phyloP scores from a whole-genome alignment of 768 basidiomycete species.

The Pisolithus albus region DNA sequence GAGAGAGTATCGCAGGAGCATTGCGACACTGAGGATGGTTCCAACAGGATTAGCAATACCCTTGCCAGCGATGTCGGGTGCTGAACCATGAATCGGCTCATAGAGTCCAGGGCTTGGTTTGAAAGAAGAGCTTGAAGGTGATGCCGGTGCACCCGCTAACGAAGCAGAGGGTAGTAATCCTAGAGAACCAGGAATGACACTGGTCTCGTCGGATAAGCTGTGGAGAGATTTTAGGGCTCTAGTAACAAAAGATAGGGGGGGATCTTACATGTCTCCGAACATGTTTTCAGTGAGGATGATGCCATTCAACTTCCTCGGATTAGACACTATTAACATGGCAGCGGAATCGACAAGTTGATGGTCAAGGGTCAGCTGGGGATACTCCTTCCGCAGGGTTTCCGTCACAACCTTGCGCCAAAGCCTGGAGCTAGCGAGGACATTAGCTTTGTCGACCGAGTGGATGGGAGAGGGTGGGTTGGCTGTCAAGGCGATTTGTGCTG shows the following conservation, averaged over 20 bases:
- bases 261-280: slow-evolving; percentile 91
- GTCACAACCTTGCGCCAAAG: slow-evolving; percentile 93
- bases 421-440: slow-evolving; percentile 91
- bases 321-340: slow-evolving; percentile 89
- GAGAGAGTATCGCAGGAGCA: slow-evolving; percentile 93
- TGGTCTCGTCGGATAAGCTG: slow-evolving; percentile 93
- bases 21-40: slow-evolving; percentile 88
- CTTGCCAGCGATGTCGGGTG: slow-evolving; percentile 91
- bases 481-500: slow-evolving; percentile 83
- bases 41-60: slow-evolving; percentile 94
- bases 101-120: slow-evolving; percentile 85
- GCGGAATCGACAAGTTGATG: slow-evolving; percentile 95
- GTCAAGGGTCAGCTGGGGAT: slow-evolving; percentile 79
- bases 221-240: not conserved
- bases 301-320: slow-evolving; percentile 89
- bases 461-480: slow-evolving; percentile 80
- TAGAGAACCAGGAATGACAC: slow-evolving; percentile 95
- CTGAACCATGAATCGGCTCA: slow-evolving; percentile 95
- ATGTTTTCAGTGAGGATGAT: slow-evolving; percentile 93
- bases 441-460: slow-evolving; percentile 97
- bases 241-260: not conserved
- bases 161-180: slow-evolving; percentile 96
- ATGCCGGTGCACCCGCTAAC: slow-evolving; percentile 78
- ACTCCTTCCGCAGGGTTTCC: slow-evolving; percentile 78
- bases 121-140: slow-evolving; percentile 46